Base-by-base conservation (phyloP, 1,284 basidiomycete species). In the Ganoderma boninense region DNA sequence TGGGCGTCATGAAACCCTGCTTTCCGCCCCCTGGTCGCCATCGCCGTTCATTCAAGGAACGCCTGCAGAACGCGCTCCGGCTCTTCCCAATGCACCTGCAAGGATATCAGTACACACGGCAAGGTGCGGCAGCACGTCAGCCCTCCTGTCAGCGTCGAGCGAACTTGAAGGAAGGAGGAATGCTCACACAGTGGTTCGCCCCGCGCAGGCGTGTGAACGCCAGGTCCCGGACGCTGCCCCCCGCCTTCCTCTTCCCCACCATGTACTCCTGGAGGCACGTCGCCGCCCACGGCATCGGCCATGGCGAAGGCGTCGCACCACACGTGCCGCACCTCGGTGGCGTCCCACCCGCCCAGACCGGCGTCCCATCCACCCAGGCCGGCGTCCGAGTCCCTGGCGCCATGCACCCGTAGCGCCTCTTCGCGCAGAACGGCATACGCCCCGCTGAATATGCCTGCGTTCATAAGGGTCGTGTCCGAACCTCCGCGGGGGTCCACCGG, bases 161-260 rank as follows among this genome's bases (percentile, higher is more conserved):
- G n/a, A n/a, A n/a, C n/a, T n/a, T n/a, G 0, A 18, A 13, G 54
- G 16, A 66, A 6, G 7, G 38, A 38, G 38, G 38, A 38, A 38
- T 38, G 38, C 73, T 57, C 61, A 74, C 73, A n/a, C 71, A 72
- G 13, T 74, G 71, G 64, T 74, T 74, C 10, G 68, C 63, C 43
- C 69, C 71, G 20, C 32, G 57, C 20, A 74, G 5, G 10, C 68
- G 69, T 29, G 59, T 8, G 32, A 59, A 59, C 6, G 46, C 63
- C 32, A 74, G 18, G 23, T 66, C 62, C 43, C 73, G 64, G 26
- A 74, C 18, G 14, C 32, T 20, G 4, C 11, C 23, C 0, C 71
- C 68, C 56, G 49, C 42, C 23, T 52, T 62, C 68, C 38, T 64
- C 18, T 62, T 68, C 7, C 44, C 65, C 44, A 54, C 42, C 2